Percentiles rank a stretch among this genome's conserved stretches.
Evolutionary conservation across 208 protist genomes (phyloP).

Genomic region (Crithidia bombi): DNA sequence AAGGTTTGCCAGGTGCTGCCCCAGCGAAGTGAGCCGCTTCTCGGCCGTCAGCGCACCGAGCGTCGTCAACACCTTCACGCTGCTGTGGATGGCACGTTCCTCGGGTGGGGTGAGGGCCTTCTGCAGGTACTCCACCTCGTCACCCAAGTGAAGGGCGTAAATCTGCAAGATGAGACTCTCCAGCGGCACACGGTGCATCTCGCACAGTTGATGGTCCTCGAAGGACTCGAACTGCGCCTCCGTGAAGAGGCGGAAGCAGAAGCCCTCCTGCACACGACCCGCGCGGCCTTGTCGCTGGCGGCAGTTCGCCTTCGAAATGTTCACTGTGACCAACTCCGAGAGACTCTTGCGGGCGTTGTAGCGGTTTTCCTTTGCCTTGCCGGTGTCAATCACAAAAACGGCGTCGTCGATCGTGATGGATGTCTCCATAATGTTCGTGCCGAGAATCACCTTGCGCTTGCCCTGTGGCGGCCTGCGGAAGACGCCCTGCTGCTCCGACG

Average conservation of each 20-base stretch:
- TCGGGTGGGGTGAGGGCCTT: conserved; percentile 87
- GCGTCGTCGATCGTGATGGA: conserved; percentile 98
- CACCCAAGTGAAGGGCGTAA: conserved; percentile 85
- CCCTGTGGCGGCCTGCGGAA: conserved; percentile 88
- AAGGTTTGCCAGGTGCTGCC: conserved; percentile 90
- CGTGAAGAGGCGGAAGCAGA: conserved; percentile 96
- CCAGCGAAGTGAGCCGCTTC: conserved; percentile 92
- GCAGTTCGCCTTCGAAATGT: conserved; percentile 93
- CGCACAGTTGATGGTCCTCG: conserved; percentile 92
- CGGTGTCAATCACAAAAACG: conserved; percentile 97
- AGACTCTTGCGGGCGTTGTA: conserved; percentile 88
- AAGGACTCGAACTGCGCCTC: conserved; percentile 80
- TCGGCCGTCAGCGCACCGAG: conserved; percentile 84
- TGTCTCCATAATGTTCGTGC: conserved; percentile 98
- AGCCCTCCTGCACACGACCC: conserved; percentile 95
- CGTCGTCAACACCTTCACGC: conserved; percentile 82
- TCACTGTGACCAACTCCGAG: conserved; percentile 87
- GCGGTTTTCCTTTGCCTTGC: conserved; percentile 95
- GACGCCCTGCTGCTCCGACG: conserved; percentile 92
- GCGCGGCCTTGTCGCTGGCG: conserved; percentile 96
- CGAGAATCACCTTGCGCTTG: conserved; percentile 95
- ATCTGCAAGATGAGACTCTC: conserved; percentile 96
- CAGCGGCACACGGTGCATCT: conserved; percentile 96
- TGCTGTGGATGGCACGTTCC: conserved; percentile 82
- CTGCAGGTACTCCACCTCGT: conserved; percentile 90